phyloP scores from a whole-genome alignment of 2,329 filamentous ascomycete species.

The Fusarium sp. region DNA sequence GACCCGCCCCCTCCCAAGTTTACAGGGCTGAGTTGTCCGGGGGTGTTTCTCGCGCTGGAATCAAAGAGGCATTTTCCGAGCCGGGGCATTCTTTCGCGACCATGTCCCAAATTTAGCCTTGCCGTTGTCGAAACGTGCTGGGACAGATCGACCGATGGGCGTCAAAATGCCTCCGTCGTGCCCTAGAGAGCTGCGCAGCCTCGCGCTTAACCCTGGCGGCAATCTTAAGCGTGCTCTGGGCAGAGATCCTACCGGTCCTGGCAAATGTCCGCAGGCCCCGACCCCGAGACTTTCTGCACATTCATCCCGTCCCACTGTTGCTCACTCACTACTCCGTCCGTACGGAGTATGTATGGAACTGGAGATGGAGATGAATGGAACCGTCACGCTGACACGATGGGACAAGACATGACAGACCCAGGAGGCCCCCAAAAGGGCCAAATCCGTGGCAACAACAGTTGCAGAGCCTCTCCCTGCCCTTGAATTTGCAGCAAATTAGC shows the following conservation, averaged over 20 bases:
- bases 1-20: constrained; percentile 1
- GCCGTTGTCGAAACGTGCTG: constrained; percentile 15
- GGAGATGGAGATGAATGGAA: background rate
- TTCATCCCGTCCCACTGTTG: background rate
- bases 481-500: background rate
- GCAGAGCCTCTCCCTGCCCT: background rate
- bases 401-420: background rate
- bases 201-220: constrained; percentile 31
- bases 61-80: constrained; percentile 7
- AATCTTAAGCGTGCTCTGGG: constrained; percentile 18
- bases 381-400: background rate
- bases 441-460: background rate
- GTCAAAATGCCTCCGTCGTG: constrained; percentile 20
- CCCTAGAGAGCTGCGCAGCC: constrained; percentile 25
- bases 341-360: background rate
- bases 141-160: background rate
- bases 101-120: constrained; percentile 39
- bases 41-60: constrained; percentile 2
- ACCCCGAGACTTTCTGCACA: background rate
- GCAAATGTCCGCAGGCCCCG: constrained; percentile 11
- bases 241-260: constrained; percentile 3
- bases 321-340: background rate
- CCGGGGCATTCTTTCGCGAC: constrained; percentile 4
- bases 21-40: constrained; percentile 38
- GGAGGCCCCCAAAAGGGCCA: background rate